phyloP scores from a whole-genome alignment of 2,329 filamentous ascomycete genomes.

The Sporothrix pseudoabietina region DNA sequence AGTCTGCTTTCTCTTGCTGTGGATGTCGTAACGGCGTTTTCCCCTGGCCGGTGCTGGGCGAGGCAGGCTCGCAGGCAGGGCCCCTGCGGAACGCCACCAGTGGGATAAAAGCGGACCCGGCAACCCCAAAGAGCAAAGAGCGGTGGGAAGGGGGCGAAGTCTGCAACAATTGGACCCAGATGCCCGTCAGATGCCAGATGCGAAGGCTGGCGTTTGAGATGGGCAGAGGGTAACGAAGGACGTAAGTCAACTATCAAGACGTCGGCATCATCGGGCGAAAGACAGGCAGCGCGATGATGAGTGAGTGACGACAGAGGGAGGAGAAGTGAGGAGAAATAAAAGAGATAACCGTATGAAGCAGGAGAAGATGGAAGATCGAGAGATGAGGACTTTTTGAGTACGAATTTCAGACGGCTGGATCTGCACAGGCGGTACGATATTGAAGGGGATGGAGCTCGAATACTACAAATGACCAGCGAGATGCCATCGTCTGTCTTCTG shows the following conservation, averaged over 20 bases:
- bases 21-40: not conserved
- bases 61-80: not conserved
- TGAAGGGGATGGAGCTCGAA: not conserved
- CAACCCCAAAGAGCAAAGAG: conserved; percentile 13
- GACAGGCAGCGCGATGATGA: not conserved
- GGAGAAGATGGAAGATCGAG: not conserved
- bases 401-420: not conserved
- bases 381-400: not conserved
- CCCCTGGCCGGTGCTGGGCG: not conserved
- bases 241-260: not conserved
- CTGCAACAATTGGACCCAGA: not conserved
- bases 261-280: not conserved
- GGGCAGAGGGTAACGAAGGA: not conserved
- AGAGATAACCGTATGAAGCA: too few species aligned
- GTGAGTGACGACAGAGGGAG: conserved; percentile 13
- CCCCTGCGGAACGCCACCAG: not conserved
- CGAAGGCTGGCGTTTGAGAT: not conserved
- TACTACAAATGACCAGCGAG: not conserved
- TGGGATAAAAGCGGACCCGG: conserved; percentile 5
- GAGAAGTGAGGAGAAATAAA: not conserved
- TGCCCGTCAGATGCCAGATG: not conserved
- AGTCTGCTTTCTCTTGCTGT: not conserved
- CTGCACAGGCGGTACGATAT: not conserved
- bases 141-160: conserved; percentile 22
- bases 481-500: not conserved